Base-by-base conservation (phyloP, 2,329 filamentous ascomycete species). In the Trichoderma polysporum region DNA sequence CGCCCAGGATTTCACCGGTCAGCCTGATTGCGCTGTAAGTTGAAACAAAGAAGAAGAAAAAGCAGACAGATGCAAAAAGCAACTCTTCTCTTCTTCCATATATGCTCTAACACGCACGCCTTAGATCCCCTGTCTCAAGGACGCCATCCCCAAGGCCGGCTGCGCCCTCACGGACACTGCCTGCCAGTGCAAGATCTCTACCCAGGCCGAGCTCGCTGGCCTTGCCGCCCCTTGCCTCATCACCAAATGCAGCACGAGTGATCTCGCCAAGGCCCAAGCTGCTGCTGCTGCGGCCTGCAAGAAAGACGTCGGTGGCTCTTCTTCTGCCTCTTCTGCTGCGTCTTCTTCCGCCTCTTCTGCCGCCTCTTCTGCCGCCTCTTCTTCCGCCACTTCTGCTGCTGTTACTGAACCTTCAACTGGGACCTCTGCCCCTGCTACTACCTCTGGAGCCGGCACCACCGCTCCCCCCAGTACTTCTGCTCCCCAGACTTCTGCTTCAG, bases 21-120 rank as follows among this genome's bases (percentile, higher is more conserved):
- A 78, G 66, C 78, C 80, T 54, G 19, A 71, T 5, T 83, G 81
- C 70, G 79, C 80, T 71, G 81, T 83, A 78, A 69, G 80, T 76
- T 27, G 22, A 53, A 17, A 33, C 27, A 1, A 10, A 15, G 19
- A 19, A 47, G 41, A 47, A 47, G 9, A 9, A 45, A 47, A 27
- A 27, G 12, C 31, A 50, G 35, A 25, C 29, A n/a, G n/a, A n/a
- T n/a, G n/a, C n/a, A n/a, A n/a, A n/a, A n/a, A n/a, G n/a, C 10
- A 22, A 22, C 17, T 22, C n/a, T 29, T 22, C 6, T 2, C 27
- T 27, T 56, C 39, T 12, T 22, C 15, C 17, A 8, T 22, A 27
- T 9, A 45, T 31, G 10, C 17, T 31, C 22, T 35, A 17, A 60
- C 19, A 63, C 29, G 17, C 39, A 5, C 29, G 29, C 33, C 10